Evolutionary conservation across 306 rosid genomes (phyloP).

Genomic region (Medicago lupulina): DNA sequence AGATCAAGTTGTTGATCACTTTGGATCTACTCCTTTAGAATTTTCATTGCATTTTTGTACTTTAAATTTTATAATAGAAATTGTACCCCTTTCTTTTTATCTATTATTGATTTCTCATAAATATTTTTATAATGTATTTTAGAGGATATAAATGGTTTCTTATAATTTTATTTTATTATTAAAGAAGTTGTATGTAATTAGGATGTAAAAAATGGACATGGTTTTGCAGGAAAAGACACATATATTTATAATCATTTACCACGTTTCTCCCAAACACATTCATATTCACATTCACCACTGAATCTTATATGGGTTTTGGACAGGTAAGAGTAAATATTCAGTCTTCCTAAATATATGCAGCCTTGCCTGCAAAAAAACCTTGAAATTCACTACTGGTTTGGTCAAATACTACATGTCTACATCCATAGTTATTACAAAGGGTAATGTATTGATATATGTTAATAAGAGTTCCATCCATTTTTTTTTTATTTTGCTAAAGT

Average conservation of each 20-base stretch:
- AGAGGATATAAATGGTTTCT: not conserved
- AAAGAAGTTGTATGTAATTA: too few species aligned
- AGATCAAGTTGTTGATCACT: slow-evolving; percentile 5
- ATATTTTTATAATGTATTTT: not conserved
- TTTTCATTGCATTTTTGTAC: not conserved
- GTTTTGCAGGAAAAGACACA: too few species aligned
- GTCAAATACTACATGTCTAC: not conserved
- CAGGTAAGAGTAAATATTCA: too few species aligned
- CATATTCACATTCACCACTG: too few species aligned
- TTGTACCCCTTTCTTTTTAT: not conserved
- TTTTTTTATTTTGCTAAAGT: not conserved
- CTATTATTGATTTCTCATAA: slow-evolving; percentile 1
- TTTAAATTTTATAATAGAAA: not conserved
- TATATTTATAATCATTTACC: too few species aligned
- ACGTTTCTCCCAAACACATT: too few species aligned
- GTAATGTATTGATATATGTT: not conserved
- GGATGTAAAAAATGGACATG: too few species aligned
- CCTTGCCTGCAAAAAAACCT: too few species aligned
- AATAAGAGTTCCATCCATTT: not conserved
- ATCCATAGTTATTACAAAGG: not conserved
- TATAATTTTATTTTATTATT: too few species aligned
- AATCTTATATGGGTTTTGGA: too few species aligned
- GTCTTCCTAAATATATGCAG: too few species aligned
- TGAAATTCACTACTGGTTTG: not conserved
- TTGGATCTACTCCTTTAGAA: not conserved